Conservation (phyloP, 495 filamentous ascomycete species). For the Penicillium pulvis region DNA sequence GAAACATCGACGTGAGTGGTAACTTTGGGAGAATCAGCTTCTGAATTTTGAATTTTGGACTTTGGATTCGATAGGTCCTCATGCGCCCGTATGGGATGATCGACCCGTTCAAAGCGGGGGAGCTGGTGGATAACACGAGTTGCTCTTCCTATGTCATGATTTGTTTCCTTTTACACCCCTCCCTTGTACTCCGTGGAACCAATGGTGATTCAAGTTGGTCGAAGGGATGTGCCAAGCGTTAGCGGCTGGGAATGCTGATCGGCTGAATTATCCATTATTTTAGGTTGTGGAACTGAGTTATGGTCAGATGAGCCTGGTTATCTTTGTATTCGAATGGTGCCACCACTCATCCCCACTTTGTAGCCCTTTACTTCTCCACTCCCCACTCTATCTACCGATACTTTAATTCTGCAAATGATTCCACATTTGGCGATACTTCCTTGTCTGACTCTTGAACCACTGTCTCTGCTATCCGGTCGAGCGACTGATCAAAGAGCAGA, state of each 20-base stretch:
- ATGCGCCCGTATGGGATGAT: conserved; percentile 8
- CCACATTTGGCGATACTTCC: background rate
- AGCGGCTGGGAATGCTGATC: conserved; percentile 29
- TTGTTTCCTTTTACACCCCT: background rate
- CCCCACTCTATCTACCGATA: background rate
- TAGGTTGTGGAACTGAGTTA: background rate
- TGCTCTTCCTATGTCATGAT: background rate
- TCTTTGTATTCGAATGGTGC: background rate
- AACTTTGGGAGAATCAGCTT: background rate
- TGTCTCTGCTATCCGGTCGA: conserved; percentile 29
- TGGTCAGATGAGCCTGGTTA: background rate
- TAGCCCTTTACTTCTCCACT: background rate
- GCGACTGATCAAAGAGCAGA: conserved; percentile 51
- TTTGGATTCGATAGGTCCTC: background rate
- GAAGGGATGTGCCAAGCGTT: conserved; percentile 23
- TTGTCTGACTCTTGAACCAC: background rate
- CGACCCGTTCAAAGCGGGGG: conserved; percentile 28
- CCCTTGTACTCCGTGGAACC: conserved; percentile 14
- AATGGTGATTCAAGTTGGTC: conserved; percentile 14
- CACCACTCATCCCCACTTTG: background rate
- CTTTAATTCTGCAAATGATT: background rate
- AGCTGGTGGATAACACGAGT: conserved; percentile 1
- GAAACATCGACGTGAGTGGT: background rate
- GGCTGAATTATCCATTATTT: conserved; percentile 14
- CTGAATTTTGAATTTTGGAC: background rate